Percentiles rank a stretch among this genome's conserved stretches.
These are phyloP conservation scores for Hydnum rufescens DNA, from an alignment of 768 basidiomycete species.

Conservation along the genomic window DNA sequence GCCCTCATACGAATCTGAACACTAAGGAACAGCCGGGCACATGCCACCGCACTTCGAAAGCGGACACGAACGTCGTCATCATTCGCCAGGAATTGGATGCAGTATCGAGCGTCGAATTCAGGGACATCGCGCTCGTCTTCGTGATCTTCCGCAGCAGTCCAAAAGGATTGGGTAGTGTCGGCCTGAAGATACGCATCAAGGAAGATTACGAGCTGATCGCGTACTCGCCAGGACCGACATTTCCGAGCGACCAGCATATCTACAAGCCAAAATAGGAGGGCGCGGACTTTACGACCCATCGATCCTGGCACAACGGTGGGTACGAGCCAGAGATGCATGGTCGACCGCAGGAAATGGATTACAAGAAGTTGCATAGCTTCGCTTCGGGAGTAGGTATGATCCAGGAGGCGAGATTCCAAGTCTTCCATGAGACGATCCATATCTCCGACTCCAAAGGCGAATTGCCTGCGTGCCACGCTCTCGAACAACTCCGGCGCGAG, in stretches of 20 bases:
- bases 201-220: slow-evolving; percentile 45
- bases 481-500: not conserved
- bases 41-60: slow-evolving; percentile 47
- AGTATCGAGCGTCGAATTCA: slow-evolving; percentile 24
- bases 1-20: not conserved
- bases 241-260: slow-evolving; percentile 22
- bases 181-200: slow-evolving; percentile 39
- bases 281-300: slow-evolving; percentile 26
- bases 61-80: slow-evolving; percentile 74
- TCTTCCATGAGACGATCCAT: not conserved
- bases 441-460: not conserved
- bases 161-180: slow-evolving; percentile 34
- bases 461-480: not conserved
- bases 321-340: slow-evolving; percentile 36
- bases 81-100: slow-evolving; percentile 25
- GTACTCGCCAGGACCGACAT: slow-evolving; percentile 42
- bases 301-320: slow-evolving; percentile 13
- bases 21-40: slow-evolving; percentile 30
- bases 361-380: slow-evolving; percentile 33
- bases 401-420: not conserved
- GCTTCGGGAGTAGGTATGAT: slow-evolving; percentile 20
- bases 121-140: slow-evolving; percentile 17
- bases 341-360: slow-evolving; percentile 44
- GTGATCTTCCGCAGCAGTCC: slow-evolving; percentile 19
- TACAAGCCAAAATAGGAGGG: slow-evolving; percentile 37